Evolutionary conservation across 768 basidiomycete genomes (phyloP), one percentile per base, ranked within the genome.

Genomic region (Amanita jacksonii): DNA sequence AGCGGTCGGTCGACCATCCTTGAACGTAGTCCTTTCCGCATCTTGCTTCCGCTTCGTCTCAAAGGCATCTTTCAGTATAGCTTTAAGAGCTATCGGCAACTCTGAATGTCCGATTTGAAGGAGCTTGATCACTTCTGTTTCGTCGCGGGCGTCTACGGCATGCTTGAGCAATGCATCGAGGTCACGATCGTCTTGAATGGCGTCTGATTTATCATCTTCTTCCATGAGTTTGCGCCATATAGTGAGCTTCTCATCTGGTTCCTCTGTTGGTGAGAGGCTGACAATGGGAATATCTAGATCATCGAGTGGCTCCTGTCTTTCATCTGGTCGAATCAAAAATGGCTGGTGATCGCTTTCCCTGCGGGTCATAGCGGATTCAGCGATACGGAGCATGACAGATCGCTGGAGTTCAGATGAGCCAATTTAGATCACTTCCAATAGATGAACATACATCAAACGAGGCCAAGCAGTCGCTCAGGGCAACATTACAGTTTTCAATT

Each of bases 71-170:
- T 84, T 43, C 32, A 43, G 81, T 22, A 87, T 62, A 5, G 83
- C 80, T 63, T 82, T 83, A 57, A 85, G 74, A 3, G 82, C 81
- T 60, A 85, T 84, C 1, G 79, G 79, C 67, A 85, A 76, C 57
- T 83, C 81, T 33, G 74, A 70, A 25, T 73, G 62, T 25, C 70
- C 68, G 31, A 80, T 72, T 45, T 79, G 73, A 28, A 85, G 60
- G 18, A 77, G 69, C 6, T 62, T 56, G 34, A 82, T 59, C 67
- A 85, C 72, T 47, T 73, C 71, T 2, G 63, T 66, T 52, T 85
- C 84, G 50, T 65, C 76, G 42, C 73, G 70, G 2, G 70, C 62
- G 38, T 65, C 58, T 28, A 83, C 58, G 13, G 79, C 79, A 1
- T 61, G 57, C 19, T 71, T 68, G 60, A 86, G 71, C 33, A 77